phyloP scores from a whole-genome alignment of 2,329 filamentous ascomycete species.

The Fusarium guadeloupense region DNA sequence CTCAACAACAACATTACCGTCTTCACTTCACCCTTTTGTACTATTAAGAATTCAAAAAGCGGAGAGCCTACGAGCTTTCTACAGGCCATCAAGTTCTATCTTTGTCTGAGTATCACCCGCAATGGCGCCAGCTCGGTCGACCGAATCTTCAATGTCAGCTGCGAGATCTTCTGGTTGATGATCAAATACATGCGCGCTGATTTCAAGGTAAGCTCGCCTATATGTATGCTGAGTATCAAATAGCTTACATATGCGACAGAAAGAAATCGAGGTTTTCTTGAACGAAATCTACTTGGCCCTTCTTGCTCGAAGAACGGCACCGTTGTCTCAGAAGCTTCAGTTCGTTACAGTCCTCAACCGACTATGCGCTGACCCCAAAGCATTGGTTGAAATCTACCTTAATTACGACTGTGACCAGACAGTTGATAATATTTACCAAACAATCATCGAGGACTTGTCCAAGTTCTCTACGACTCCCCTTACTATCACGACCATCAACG shows the following conservation, averaged over 20 bases:
- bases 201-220: constrained; percentile 74
- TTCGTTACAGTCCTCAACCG: constrained; percentile 88
- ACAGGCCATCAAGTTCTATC: constrained; percentile 95
- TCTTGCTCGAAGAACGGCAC: constrained; percentile 85
- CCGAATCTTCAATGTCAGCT: constrained; percentile 92
- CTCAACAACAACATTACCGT: constrained; percentile 93
- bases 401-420: constrained; percentile 98
- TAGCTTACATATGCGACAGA: constrained; percentile 59
- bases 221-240: not conserved
- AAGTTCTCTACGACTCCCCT: constrained; percentile 85
- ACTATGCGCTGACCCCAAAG: constrained; percentile 84
- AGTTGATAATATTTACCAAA: constrained; percentile 97
- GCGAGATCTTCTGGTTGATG: constrained; percentile 98
- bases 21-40: constrained; percentile 91
- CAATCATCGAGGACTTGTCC: constrained; percentile 91
- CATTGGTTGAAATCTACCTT: constrained; percentile 92
- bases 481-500: constrained; percentile 76
- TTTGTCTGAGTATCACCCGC: constrained; percentile 92
- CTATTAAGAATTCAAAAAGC: constrained; percentile 89
- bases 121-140: constrained; percentile 95
- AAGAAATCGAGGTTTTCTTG: constrained; percentile 97
- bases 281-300: constrained; percentile 97
- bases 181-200: constrained; percentile 91
- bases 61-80: constrained; percentile 90
- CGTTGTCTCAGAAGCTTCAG: constrained; percentile 89